Evolutionary conservation across 2,329 filamentous ascomycete genomes (phyloP), one percentile per base, ranked within the genome.

Genomic region (Penicillium hordei): DNA sequence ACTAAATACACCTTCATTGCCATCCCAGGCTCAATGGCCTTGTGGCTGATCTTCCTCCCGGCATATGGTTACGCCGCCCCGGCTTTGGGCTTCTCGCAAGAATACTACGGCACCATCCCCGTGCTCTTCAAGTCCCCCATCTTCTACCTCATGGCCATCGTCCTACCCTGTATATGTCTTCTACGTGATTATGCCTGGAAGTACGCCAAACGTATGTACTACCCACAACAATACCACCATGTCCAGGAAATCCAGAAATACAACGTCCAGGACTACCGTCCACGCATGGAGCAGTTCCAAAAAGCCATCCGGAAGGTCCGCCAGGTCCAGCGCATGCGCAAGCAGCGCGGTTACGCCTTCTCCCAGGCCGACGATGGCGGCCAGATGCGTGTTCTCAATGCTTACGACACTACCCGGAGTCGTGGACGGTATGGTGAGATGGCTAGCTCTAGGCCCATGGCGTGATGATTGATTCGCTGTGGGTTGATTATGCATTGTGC

Each of bases 191-290:
- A 96, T 75, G 87, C 89, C 3, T 99, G 93, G 93, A 99, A 99
- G 81, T 99, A 97, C 68, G 87, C 86, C 60, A 97, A 96, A 82
- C 86, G 94, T 64, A 97, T 99, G 92, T 99, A 97, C 79, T 89
- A 88, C 66, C 94, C 94, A 23, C 90, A 97, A 77, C 87, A 91
- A 43, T 99, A 99, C 71, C 94, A 99, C 69, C 94, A 99, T 75
- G 94, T 99, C 63, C 94, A 99, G 77, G 94, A 99, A 79, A 99
- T 99, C 67, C 94, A 99, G 76, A 99, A 99, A 79, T 99, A 97
- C 80, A 99, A 99, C 70, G 96, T 99, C 60, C 94, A 99, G 79
- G 94, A 99, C 79, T 99, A 99, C 77, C 84, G 94, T 71, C 94
- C 94, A 61, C 88, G 94, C 71, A 99, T 99, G 94, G 94, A 99